Base-by-base conservation (phyloP, 2,329 filamentous ascomycete genomes). In the Bipolaris victoriae region DNA sequence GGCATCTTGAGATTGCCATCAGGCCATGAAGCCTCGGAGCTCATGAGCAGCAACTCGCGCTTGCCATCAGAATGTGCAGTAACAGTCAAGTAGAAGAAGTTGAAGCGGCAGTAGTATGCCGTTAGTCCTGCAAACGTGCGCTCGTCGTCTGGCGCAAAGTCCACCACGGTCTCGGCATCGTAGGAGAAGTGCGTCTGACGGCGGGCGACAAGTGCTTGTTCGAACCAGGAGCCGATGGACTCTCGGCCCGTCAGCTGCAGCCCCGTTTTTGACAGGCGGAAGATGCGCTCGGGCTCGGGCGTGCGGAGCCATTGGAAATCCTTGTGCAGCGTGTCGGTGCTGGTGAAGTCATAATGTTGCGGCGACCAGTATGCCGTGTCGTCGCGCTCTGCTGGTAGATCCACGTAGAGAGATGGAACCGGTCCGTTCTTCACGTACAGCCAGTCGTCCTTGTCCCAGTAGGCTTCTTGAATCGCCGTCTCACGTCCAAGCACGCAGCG, bases 71-170 rank as follows among this genome's bases (percentile, higher is more conserved):
- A 75, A 63, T 84, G 75, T 0, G 84, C 85, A 2, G 84, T 84
- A 1, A 88, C 82, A 0, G 83, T 80, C 5, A 88, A 77, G 63
- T 88, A 88, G 76, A 86, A 88, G 73, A 87, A 88, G 72, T 88
- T 88, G 75, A 79, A 88, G 3, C 85, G 83, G 66, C 82, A 84
- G 74, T 88, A 88, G 71, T 88, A 88, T 0, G 84, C 83, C 11
- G 83, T 83, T 7, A 88, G 74, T 0, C 86, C 86, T 0, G 86
- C 85, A 57, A 86, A 88, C 62, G 87, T 81, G 10, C 85, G 79
- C 76, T 87, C 85, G 64, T 88, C 85, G 0, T 73, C 70, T 0
- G 86, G 86, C 0, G 76, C 73, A 63, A 86, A 87, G 55, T 81
- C 78, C 2, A 87, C 62, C 0, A 80, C 73, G 0, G 85, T 86